Percentiles rank a stretch among this genome's conserved stretches.
Conservation (phyloP, 805 yeast species). For the Candida loeiensis region DNA sequence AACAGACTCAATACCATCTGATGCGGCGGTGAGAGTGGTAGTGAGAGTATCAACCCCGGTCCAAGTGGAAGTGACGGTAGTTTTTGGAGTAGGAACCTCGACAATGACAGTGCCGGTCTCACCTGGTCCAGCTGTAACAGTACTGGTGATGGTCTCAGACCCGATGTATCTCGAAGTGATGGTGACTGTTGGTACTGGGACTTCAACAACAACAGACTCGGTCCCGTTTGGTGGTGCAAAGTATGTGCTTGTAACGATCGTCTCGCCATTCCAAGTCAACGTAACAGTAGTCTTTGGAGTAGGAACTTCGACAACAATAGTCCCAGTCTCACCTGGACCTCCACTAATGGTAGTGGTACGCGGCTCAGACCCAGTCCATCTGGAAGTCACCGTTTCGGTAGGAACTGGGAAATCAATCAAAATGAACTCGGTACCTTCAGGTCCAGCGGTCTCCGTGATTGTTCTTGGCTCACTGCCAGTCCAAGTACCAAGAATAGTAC, state of each 20-base stretch:
- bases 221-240: background rate
- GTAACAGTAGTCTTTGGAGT: background rate
- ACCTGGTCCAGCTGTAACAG: background rate
- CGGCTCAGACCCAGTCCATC: background rate
- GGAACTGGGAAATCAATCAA: background rate
- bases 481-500: conserved; percentile 1
- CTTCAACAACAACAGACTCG: background rate
- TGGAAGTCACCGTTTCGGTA: background rate
- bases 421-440: conserved; percentile 13
- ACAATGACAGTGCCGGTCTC: background rate
- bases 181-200: background rate
- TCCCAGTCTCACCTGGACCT: background rate
- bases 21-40: background rate
- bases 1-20: background rate
- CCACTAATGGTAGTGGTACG: background rate
- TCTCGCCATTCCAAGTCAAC: background rate
- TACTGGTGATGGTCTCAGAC: background rate
- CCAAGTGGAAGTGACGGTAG: background rate
- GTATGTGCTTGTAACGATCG: background rate
- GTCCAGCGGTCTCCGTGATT: background rate
- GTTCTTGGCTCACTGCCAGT: background rate
- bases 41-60: background rate
- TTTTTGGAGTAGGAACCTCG: background rate
- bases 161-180: background rate
- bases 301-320: background rate